These are phyloP conservation scores for Cornus florida DNA, from an alignment of 148 eudicot genomes.

Conservation along the genomic window DNA sequence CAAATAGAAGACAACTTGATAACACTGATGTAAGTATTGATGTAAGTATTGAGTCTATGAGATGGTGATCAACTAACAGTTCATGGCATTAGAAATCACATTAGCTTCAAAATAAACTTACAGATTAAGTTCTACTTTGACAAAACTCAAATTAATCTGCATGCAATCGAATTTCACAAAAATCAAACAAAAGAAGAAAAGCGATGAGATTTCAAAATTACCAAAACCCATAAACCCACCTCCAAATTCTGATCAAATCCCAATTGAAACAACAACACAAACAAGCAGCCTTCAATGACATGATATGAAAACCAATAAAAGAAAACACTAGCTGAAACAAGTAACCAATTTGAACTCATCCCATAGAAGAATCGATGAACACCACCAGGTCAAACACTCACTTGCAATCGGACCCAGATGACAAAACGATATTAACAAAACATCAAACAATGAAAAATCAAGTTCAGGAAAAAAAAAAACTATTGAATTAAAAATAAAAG, in stretches of 20 bases:
- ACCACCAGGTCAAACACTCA: neutral
- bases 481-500: neutral
- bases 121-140: neutral
- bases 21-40: neutral
- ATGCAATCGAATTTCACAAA: neutral
- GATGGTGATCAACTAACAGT: neutral
- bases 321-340: neutral
- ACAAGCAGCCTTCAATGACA: neutral
- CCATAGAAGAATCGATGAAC: neutral
- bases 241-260: neutral
- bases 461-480: neutral
- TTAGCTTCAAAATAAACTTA: neutral
- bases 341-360: neutral
- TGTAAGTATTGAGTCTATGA: no score
- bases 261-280: neutral
- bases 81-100: neutral
- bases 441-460: neutral
- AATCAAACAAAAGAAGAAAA: neutral
- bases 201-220: neutral
- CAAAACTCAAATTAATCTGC: neutral
- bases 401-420: neutral
- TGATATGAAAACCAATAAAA: neutral
- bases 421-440: neutral
- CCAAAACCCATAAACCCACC: neutral
- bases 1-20: neutral